Evolutionary conservation across 805 yeast genomes (phyloP), one percentile per base, ranked within the genome.

Genomic region (Blastobotrys robertii): DNA sequence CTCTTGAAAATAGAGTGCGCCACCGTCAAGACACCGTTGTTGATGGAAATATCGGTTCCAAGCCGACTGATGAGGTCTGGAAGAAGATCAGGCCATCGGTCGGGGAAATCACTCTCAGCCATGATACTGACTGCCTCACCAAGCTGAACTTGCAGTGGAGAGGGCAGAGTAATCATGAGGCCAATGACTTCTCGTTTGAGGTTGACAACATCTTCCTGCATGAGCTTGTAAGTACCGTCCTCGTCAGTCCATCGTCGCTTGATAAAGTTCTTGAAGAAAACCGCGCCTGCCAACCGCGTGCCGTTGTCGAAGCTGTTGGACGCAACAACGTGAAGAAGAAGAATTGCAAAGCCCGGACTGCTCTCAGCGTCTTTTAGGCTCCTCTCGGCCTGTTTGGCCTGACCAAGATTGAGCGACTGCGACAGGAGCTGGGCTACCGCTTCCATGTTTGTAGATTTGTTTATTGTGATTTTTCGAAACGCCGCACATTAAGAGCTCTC

Each of bases 101-200:
- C 81, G 1, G 98, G 98, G 65, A 92, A 92, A 60, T 92, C 99
- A 45, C 87, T 79, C 59, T 88, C 96, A 3, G 99, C 98, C 55
- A 92, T 90, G 42, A 84, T 69, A 11, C 95, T 79, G 44, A 94
- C 79, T 1, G 95, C 80, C 63, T 94, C 99, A 42, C 97, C 97
- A 40, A 92, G 75, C 66, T 94, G 99, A n/a, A 79, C 70, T 58
- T 90, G 96, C 44, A 92, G 67, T 12, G 50, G 47, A 39, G 74
- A 74, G 4, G 96, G 95, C 40, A 87, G 67, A 31, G 75, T 62
- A 48, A 88, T 80, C 97, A 92, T 87, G 47, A 88, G 67, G n/a
- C 79, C 77, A 40, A 92, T 73, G 50, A 92, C 84, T 57, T 86
- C 92, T 8, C 63, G 44, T 59, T 88, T 88, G 50, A 92, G 74